A percentile compares a stretch with the other conserved stretches of the same genome.
These are phyloP conservation scores for Curvularia verruculosa DNA, from an alignment of 2,329 filamentous ascomycete species.

Conservation along the genomic window DNA sequence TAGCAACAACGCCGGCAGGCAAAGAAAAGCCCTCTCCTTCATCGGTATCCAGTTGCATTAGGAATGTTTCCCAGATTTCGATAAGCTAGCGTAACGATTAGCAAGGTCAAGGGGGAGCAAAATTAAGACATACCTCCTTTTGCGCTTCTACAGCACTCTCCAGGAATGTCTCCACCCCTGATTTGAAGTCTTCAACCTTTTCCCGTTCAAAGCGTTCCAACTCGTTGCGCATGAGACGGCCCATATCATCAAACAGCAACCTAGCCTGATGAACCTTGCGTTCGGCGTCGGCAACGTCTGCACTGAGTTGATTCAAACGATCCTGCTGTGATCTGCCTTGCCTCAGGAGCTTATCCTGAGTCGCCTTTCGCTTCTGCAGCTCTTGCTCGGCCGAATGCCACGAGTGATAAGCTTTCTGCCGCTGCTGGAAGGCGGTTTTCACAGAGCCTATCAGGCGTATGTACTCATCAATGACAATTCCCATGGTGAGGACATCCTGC, in stretches of 20 bases:
- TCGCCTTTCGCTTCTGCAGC: constrained; percentile 83
- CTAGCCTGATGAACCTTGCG: constrained; percentile 88
- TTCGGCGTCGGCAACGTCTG: constrained; percentile 94
- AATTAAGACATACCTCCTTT: constrained; percentile 76
- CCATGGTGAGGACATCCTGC: constrained; percentile 93
- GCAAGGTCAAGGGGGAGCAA: constrained; percentile 2
- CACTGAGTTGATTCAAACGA: constrained; percentile 86
- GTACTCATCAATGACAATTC: constrained; percentile 98
- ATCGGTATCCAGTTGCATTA: constrained; percentile 93
- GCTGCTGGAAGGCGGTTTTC: constrained; percentile 88
- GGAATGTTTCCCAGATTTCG: constrained; percentile 98
- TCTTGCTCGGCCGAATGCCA: constrained; percentile 94
- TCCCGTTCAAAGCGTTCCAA: constrained; percentile 93
- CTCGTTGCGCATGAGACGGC: constrained; percentile 85
- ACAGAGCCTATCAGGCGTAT: constrained; percentile 94
- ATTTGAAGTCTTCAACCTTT: constrained; percentile 99
- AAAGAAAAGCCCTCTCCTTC: constrained; percentile 64
- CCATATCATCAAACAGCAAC: constrained; percentile 96
- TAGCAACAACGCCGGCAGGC: constrained; percentile 47
- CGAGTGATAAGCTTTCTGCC: constrained; percentile 92
- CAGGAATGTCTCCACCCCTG: constrained; percentile 94
- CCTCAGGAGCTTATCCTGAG: constrained; percentile 91
- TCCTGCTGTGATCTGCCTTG: constrained; percentile 97
- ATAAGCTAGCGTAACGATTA: constrained; percentile 58
- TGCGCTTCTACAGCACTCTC: constrained; percentile 97